Evolutionary conservation across 306 rosid species (phyloP), one percentile per base, ranked within the genome.

Genomic region (Chamaecrista fasciculata): DNA sequence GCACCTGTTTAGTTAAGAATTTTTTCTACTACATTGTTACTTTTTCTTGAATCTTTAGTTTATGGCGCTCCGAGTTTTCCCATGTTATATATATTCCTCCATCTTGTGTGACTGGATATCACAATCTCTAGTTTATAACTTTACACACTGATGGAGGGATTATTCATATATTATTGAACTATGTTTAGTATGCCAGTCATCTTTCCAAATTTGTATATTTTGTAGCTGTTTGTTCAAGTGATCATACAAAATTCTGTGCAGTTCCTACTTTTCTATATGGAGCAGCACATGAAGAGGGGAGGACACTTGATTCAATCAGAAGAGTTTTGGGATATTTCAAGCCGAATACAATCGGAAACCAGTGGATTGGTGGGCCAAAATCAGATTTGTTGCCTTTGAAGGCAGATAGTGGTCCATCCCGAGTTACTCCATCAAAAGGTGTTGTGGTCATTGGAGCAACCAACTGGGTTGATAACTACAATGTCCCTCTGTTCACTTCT

Each of bases 251-350:
- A 5, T 66, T 69, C 73, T 62, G 76, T 78, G 79, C 82, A 88
- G 95, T 81, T 19, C 87, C 98, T 49, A 85, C 87, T 49, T 88
- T 72, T 83, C 81, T 83, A 14, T 83, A 81, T 11, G 86, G 95
- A 56, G 88, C 85, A 34, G 89, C 86, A 37, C 88, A 89, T 71
- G 90, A 86, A 74, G 92, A 86, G 53, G 85, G 86, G 52, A 84
- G 84, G 77, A 82, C 79, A 31, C 95, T 90, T 34, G 96, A 86
- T 56, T 70, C 84, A 43, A 78, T 94, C 74, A 76, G 96, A 88
- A 84, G 97, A 81, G 79, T 42, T 51, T 72, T 91, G 46, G 97
- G 96, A 44, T 94, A 90, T 66, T 90, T 94, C 80, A 94, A 82
- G 73, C 96, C 98, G 11, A 94, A 85, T 72, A 80, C 85, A 15